A percentile compares a stretch with the other conserved stretches of the same genome.
These are phyloP conservation scores for Alternaria gaisen DNA, from an alignment of 2,329 filamentous ascomycete genomes.

Conservation along the genomic window DNA sequence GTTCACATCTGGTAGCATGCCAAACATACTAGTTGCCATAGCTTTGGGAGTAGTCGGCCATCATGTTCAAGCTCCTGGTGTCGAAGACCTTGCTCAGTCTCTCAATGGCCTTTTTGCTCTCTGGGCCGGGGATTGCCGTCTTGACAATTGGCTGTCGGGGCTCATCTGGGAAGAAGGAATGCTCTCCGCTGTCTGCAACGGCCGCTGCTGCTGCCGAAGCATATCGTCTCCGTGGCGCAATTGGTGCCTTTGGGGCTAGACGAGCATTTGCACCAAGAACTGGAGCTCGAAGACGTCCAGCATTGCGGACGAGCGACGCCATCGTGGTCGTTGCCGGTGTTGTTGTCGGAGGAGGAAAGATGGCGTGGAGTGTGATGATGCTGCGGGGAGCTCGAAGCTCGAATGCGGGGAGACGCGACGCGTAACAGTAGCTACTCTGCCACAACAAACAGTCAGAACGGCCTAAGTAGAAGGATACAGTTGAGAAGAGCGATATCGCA, in stretches of 20 bases:
- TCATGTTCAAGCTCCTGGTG: conserved; percentile 79
- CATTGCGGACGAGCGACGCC: conserved; percentile 45
- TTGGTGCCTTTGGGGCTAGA: conserved; percentile 27
- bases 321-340: conserved; percentile 27
- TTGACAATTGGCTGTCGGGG: conserved; percentile 63
- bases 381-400: conserved; percentile 1
- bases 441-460: background rate
- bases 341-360: background rate
- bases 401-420: conserved; percentile 6
- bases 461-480: background rate
- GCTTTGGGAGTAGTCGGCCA: conserved; percentile 50
- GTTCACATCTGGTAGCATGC: background rate
- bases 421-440: background rate
- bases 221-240: conserved; percentile 39
- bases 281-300: conserved; percentile 30
- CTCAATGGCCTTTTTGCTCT: conserved; percentile 72
- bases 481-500: background rate
- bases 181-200: conserved; percentile 49
- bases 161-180: conserved; percentile 67
- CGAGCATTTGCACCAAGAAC: conserved; percentile 28
- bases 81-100: conserved; percentile 84
- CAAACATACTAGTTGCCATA: conserved; percentile 74
- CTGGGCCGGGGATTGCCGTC: conserved; percentile 77
- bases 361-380: background rate
- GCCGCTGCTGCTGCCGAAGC: conserved; percentile 44